phyloP scores from a whole-genome alignment of 441 rosid species.

The Daphne laureola region DNA sequence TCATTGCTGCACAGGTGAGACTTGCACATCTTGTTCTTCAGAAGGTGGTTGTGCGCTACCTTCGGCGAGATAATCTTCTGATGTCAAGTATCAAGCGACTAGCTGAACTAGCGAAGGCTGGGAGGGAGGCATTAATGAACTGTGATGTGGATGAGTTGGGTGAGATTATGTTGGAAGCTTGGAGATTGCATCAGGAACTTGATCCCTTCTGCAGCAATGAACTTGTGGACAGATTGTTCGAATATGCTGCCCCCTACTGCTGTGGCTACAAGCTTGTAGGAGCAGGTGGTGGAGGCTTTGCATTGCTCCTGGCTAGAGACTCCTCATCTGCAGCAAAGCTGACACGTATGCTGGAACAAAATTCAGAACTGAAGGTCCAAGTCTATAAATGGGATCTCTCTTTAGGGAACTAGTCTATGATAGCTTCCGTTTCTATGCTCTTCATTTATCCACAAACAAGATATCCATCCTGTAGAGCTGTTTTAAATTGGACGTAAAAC shows the following conservation, averaged over 20 bases:
- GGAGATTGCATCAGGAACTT: constrained; percentile 95
- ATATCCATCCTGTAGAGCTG: too few species aligned
- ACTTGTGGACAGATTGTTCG: constrained; percentile 68
- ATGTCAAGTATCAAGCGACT: constrained; percentile 81
- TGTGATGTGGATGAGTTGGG: constrained; percentile 65
- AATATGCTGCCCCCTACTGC: constrained; percentile 59
- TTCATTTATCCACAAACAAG: too few species aligned
- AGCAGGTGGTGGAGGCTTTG: constrained; percentile 93
- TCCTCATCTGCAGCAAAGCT: constrained; percentile 39
- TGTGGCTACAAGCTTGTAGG: constrained; percentile 93
- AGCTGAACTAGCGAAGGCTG: constrained; percentile 64
- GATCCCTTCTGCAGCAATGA: constrained; percentile 93
- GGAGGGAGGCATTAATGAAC: constrained; percentile 92
- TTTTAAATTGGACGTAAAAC: too few species aligned
- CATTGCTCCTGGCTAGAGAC: constrained; percentile 61
- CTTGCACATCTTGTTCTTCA: constrained; percentile 86
- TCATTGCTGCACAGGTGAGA: constrained; percentile 53
- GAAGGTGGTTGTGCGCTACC: constrained; percentile 81
- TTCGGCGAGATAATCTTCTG: constrained; percentile 74
- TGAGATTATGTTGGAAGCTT: constrained; percentile 80
- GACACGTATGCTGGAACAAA: constrained; percentile 37
- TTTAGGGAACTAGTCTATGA: constrained; percentile 10
- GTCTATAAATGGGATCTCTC: constrained; percentile 59
- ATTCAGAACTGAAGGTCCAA: constrained; percentile 40
- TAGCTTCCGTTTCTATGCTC: too few species aligned